Conservation (phyloP, 768 basidiomycete genomes). For the Pleurotus sapidus region DNA sequence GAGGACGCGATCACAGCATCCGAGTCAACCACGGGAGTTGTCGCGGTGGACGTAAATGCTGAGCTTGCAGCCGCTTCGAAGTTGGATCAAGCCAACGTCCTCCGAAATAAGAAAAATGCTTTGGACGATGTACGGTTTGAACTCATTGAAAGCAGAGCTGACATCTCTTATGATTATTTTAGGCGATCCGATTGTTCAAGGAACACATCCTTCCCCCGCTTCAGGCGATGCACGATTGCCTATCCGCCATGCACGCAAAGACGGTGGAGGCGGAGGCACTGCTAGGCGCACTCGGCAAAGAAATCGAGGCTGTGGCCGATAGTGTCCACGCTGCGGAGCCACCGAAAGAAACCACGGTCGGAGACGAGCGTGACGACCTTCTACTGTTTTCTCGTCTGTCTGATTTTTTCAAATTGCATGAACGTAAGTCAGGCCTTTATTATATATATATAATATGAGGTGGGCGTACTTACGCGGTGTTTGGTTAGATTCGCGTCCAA, state of each 20-base stretch:
- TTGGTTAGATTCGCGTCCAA: slow-evolving; percentile 14
- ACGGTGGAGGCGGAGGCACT: slow-evolving; percentile 27
- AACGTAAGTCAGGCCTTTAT: slow-evolving; percentile 10
- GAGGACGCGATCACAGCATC: too few relatives aligned
- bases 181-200: slow-evolving; percentile 19
- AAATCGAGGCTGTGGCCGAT: slow-evolving; percentile 24
- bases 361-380: slow-evolving; percentile 8
- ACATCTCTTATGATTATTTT: neutral
- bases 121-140: slow-evolving; percentile 22
- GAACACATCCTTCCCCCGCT: slow-evolving; percentile 21
- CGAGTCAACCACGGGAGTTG: neutral
- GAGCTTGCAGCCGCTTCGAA: slow-evolving; percentile 29
- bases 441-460: too few relatives aligned
- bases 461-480: too few relatives aligned
- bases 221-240: slow-evolving; percentile 17
- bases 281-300: slow-evolving; percentile 29
- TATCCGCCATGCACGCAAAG: slow-evolving; percentile 13
- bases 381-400: slow-evolving; percentile 15
- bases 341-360: neutral
- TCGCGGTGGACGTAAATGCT: slow-evolving; percentile 14
- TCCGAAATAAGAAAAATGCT: slow-evolving; percentile 18
- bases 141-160: too few relatives aligned
- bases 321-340: slow-evolving; percentile 7
- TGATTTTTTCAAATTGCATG: slow-evolving; percentile 12
- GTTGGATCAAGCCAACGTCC: slow-evolving; percentile 23